Evolutionary conservation across 129 eudicot genomes (phyloP).

Genomic region (Chrysanthemum seticuspe): DNA sequence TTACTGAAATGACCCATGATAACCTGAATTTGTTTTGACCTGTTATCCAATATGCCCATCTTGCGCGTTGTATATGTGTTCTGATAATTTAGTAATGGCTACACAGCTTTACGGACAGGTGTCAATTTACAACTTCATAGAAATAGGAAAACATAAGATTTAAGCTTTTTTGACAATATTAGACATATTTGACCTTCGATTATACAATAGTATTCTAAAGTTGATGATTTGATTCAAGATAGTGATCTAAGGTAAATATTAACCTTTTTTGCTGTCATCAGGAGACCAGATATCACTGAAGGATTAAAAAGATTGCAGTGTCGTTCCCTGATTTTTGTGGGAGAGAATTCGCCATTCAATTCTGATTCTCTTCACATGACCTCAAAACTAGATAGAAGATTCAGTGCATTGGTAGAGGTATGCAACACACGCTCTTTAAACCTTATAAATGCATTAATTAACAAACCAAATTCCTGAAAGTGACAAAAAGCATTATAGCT

Average conservation of each 20-base stretch:
- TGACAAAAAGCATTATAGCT: neutral
- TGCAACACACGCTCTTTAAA: neutral
- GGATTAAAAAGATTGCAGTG: constrained; percentile 69
- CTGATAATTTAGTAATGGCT: too few species aligned
- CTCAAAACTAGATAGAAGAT: constrained; percentile 91
- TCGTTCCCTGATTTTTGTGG: constrained; percentile 78
- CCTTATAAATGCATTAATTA: neutral
- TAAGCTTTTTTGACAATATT: too few species aligned
- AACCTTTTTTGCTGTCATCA: constrained; percentile 29
- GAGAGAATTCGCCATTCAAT: constrained; percentile 87
- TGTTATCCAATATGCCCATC: too few species aligned
- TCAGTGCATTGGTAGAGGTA: constrained; percentile 95
- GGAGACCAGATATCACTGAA: constrained; percentile 83
- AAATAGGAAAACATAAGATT: too few species aligned
- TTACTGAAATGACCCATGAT: too few species aligned
- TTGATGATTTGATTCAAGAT: neutral
- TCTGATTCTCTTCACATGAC: constrained; percentile 86
- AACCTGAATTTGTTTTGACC: too few species aligned
- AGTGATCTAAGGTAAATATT: neutral
- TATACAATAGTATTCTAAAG: neutral
- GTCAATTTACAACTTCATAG: too few species aligned
- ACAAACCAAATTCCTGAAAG: neutral
- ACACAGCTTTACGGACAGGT: too few species aligned
- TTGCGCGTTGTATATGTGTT: too few species aligned
- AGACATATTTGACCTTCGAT: neutral